Conservation (phyloP, 1,139 yeast species). For the Taphrina confusa region DNA sequence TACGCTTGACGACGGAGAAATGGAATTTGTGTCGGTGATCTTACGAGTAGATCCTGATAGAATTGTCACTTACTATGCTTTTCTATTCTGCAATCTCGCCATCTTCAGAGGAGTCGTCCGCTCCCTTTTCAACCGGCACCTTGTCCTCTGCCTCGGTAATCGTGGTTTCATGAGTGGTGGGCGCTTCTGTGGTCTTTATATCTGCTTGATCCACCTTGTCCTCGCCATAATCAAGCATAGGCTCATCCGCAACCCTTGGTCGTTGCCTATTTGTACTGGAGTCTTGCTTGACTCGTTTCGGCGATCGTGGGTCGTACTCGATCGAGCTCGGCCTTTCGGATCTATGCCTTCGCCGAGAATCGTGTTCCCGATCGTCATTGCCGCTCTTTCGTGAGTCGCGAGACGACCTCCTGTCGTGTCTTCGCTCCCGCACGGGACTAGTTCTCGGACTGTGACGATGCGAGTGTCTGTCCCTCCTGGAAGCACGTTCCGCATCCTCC, state of each 20-base stretch:
- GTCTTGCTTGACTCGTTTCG: constrained; percentile 9
- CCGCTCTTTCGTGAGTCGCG: constrained; percentile 12
- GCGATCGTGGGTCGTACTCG: constrained; percentile 6
- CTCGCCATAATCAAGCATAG: constrained; percentile 10
- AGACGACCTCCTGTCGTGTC: constrained; percentile 12
- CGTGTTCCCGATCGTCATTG: background rate
- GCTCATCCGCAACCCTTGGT: background rate
- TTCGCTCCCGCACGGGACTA: constrained; percentile 2
- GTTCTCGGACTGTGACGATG: constrained; percentile 4
- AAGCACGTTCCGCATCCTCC: constrained; percentile 35
- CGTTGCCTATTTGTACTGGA: background rate
- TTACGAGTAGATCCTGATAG: too few relatives aligned
- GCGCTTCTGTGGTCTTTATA: background rate
- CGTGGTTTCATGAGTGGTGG: background rate
- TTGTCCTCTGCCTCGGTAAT: background rate
- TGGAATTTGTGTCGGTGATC: too few relatives aligned
- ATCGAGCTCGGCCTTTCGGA: background rate
- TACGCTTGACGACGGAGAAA: too few relatives aligned
- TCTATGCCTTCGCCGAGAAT: constrained; percentile 7
- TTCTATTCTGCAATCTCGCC: constrained; percentile 33
- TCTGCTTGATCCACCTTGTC: background rate
- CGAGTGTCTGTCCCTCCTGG: constrained; percentile 15
- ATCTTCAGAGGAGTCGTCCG: constrained; percentile 23
- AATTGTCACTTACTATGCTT: too few relatives aligned
- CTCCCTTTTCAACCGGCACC: background rate